phyloP scores from a whole-genome alignment of 2,329 filamentous ascomycete species.

The Cytospora paraplurivora region DNA sequence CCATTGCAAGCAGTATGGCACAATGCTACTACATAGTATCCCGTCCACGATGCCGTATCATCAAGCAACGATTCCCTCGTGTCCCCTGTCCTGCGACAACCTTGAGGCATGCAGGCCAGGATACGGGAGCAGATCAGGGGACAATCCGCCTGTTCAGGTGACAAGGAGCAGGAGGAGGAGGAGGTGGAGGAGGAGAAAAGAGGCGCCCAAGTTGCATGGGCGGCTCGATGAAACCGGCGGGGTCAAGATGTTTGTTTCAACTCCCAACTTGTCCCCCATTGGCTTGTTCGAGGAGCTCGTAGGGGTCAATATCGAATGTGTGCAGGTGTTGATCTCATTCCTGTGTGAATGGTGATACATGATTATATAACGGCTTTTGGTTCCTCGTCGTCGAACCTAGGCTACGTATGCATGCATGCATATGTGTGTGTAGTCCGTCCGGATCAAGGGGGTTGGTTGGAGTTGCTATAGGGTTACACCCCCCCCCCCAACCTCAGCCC shows the following conservation, averaged over 20 bases:
- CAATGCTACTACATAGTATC: constrained; percentile 8
- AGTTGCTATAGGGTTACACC: too few relatives aligned
- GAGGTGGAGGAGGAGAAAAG: neutral
- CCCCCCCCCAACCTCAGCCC: too few relatives aligned
- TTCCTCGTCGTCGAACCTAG: too few relatives aligned
- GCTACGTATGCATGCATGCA: too few relatives aligned
- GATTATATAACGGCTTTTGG: too few relatives aligned
- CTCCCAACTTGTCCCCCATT: neutral
- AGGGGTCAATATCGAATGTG: neutral
- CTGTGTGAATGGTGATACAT: too few relatives aligned
- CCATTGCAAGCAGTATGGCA: constrained; percentile 1
- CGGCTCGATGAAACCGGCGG: constrained; percentile 3
- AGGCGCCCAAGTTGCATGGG: constrained; percentile 7
- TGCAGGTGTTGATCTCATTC: too few relatives aligned
- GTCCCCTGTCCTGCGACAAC: constrained; percentile 51
- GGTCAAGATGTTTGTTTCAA: constrained; percentile 5
- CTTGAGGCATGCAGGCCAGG: constrained; percentile 45
- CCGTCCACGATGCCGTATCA: neutral
- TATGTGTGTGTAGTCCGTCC: too few relatives aligned
- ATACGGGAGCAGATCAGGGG: constrained; percentile 3
- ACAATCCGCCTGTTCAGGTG: neutral
- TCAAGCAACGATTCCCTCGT: neutral
- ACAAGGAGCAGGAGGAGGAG: neutral
- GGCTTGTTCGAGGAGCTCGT: neutral
- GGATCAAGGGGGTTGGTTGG: too few relatives aligned